These are phyloP conservation scores for Globisporangium splendens DNA, from an alignment of 352 stramenopile genomes.

Conservation along the genomic window DNA sequence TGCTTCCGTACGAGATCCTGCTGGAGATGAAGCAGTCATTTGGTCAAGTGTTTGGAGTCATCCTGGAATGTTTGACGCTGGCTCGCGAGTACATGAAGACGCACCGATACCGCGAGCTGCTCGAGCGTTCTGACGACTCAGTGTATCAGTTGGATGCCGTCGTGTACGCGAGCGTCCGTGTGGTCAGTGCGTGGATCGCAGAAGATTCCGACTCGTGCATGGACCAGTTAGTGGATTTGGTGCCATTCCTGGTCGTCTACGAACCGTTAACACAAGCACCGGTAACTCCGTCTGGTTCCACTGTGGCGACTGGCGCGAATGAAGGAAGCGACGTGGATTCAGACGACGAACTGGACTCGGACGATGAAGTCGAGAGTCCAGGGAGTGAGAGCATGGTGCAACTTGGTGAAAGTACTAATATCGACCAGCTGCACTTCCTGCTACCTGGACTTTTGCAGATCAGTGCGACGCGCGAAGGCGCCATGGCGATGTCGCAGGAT, in stretches of 20 bases:
- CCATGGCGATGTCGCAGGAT: constrained; percentile 54
- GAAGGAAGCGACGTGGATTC: constrained; percentile 38
- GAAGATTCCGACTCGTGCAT: constrained; percentile 77
- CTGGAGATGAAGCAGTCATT: constrained; percentile 75
- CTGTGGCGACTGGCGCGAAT: not conserved
- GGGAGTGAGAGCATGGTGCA: constrained; percentile 28
- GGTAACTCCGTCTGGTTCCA: not conserved
- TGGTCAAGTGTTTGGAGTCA: constrained; percentile 61
- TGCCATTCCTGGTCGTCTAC: constrained; percentile 84
- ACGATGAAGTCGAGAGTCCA: constrained; percentile 61
- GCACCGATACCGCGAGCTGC: constrained; percentile 55
- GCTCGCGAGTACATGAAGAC: constrained; percentile 70
- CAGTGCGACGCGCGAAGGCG: constrained; percentile 57
- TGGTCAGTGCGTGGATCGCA: constrained; percentile 78
- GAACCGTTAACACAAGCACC: constrained; percentile 11
- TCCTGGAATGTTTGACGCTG: constrained; percentile 68
- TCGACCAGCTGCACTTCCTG: constrained; percentile 80
- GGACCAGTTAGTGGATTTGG: constrained; percentile 58
- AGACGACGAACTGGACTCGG: constrained; percentile 70
- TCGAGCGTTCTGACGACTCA: constrained; percentile 24
- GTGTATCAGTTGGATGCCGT: constrained; percentile 65
- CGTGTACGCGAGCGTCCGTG: constrained; percentile 70
- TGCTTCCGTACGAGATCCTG: constrained; percentile 68
- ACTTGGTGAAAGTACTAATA: constrained; percentile 21
- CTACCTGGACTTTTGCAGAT: constrained; percentile 79